Base-by-base conservation (phyloP, 1,284 basidiomycete species). In the Fomitopsis betulina region DNA sequence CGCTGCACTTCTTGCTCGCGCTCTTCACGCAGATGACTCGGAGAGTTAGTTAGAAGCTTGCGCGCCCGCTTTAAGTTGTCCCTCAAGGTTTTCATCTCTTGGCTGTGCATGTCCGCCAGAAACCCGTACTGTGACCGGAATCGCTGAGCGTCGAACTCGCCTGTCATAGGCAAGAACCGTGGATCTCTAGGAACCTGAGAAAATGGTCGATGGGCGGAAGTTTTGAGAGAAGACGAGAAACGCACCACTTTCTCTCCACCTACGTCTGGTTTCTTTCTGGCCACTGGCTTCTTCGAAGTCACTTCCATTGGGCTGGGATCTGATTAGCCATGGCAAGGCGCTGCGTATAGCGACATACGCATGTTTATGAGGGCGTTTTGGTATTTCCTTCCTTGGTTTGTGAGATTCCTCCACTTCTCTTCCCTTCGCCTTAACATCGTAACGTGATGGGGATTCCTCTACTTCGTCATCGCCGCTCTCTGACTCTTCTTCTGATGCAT, bases 281-380 rank as follows among this genome's bases (percentile, higher is more conserved):
- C 85, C 2, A 97, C 93, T 0, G 94, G 93, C 64, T 82, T 83
- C 72, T 96, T 97, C 0, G 94, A 93, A 7, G 90, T 90, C 61
- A 93, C 79, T 67, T 94, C 93, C 40, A 78, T 83, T 4, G 94
- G 96, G 1, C 93, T 96, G 51, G 45, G 25, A 30, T 30, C 12
- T 59, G 57, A 53, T 56, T 27, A 32, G 53, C 12, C 33, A 53
- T 35, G 2, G 50, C 42, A 52, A 27, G 52, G 15, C 25, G n/a
- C n/a, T 49, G 38, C 13, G 35, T 15, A 32, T 52, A 17, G 52
- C 35, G 35, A 81, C 93, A 65, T 73, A 96, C 90, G 96, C 94
- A 75, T 97, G 91, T 70, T 98, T 98, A 71, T 84, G 85, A 3
- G 82, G 73, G 49, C 96, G 80, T 71, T 89, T 91, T 23, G 78